Evolutionary conservation across 306 rosid species (phyloP), one percentile per base, ranked within the genome.

Genomic region (Carpinus viminea): DNA sequence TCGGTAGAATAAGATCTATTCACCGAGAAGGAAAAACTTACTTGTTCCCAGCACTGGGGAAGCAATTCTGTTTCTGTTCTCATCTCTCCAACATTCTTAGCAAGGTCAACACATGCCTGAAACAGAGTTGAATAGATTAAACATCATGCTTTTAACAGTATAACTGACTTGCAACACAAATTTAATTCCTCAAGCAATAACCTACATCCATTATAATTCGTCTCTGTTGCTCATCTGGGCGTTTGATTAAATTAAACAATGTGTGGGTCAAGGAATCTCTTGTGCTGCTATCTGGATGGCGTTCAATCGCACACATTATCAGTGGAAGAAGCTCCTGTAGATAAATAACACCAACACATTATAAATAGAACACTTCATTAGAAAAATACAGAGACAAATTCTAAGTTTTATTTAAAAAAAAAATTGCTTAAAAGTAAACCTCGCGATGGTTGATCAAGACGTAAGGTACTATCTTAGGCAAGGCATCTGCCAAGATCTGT

Each of bases 41-140:
- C 99, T 83, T 95, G 99, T 88, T 95, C 99, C 99, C 98, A 95
- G 76, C 99, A 95, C 81, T 95, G 98, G 3, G 99, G 99, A 85
- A 95, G 97, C 85, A 95, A 87, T 81, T 95, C 98, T 68, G 96
- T 91, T 90, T 95, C 98, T 78, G 98, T 95, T 86, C 98, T 91
- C 99, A 95, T 95, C 88, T 95, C 92, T 82, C 99, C 98, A 57
- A 95, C 97, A 88, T 88, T 91, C 86, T 89, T 86, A 59, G 99
- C 96, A 79, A 95, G 99, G 87, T 72, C 89, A 64, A 95, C 98
- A 77, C 98, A 95, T 68, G 98, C 99, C 99, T 95, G 87, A 75
- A 84, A 85, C 62, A 46, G 54, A 77, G 79, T 79, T 34, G 64
- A 77, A 76, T 61, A 82, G 83, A 61, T 47, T 79, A 62, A 59